Evolutionary conservation across 1,139 yeast genomes (phyloP).

Genomic region (Pichia sp.): DNA sequence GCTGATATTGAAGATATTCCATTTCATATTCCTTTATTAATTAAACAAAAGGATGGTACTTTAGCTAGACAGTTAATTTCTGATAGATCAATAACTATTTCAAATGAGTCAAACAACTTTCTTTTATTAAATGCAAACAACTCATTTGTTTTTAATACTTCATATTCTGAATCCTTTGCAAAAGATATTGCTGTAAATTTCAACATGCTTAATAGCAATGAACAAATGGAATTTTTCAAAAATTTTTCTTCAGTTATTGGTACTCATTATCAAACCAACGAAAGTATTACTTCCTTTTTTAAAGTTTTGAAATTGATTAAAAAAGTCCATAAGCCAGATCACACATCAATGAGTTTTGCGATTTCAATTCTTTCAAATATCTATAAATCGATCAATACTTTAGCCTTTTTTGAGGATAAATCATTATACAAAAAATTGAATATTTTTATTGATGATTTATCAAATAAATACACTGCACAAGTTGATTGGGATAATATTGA

Average conservation of each 20-base stretch:
- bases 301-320: conserved; percentile 29
- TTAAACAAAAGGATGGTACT: conserved; percentile 35
- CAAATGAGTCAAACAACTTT: conserved; percentile 27
- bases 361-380: conserved; percentile 34
- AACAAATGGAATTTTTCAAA: conserved; percentile 33
- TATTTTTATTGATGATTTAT: conserved; percentile 20
- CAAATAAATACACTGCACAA: conserved; percentile 20
- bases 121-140: conserved; percentile 40
- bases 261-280: conserved; percentile 25
- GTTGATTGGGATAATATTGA: conserved; percentile 25
- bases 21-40: conserved; percentile 48
- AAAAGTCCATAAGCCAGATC: conserved; percentile 21
- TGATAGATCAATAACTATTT: conserved; percentile 40
- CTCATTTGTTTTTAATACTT: conserved; percentile 32
- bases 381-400: conserved; percentile 26
- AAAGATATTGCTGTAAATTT: conserved; percentile 17
- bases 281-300: conserved; percentile 32
- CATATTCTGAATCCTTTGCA: conserved; percentile 20
- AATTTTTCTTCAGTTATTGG: conserved; percentile 35
- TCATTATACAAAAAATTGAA: conserved; percentile 24
- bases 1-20: conserved; percentile 39
- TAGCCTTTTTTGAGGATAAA: conserved; percentile 25
- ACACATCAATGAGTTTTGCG: conserved; percentile 25
- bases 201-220: conserved; percentile 28
- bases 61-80: conserved; percentile 39